Base-by-base conservation (phyloP, 2,329 filamentous ascomycete genomes). In the Curvularia spicifera region DNA sequence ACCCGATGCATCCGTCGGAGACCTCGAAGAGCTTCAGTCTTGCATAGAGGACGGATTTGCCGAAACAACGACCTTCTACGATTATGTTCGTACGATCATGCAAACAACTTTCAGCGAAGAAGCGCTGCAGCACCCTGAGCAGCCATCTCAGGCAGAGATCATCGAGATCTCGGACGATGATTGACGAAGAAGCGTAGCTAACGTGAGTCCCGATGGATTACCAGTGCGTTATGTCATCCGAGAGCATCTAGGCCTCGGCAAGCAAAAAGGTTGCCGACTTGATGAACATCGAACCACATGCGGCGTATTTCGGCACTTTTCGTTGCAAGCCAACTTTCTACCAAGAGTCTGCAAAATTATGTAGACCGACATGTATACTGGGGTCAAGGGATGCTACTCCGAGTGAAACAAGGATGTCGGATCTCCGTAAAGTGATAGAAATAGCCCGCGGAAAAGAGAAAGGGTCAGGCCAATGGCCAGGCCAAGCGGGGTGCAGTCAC, bases 151-250 rank as follows among this genome's bases (percentile, higher is more conserved):
- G 35, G 59, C 62, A 3, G 71, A 75, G 48, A 64, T 70, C 10
- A 69, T 75, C 20, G 64, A 65, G 4, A 73, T 73, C 2, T 73
- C 71, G 1, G 69, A 71, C 40, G 68, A 71, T 29, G 69, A 73
- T 4, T 61, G 69, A 46, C 47, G 33, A 55, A 8, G 10, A 35
- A 26, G 5, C 18, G 22, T 18, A 37, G 22, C 33, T 29, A 15
- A 28, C 3, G n/a, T 12, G 12, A 28, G 22, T 46, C 37, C 35
- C 51, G 15, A 35, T 24, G 53, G 15, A 9, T 39, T 0, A 46
- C 31, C 13, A 33, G 39, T 24, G 28, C 24, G 39, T 18, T 42
- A 9, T 47, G 55, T 40, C 22, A 39, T 31, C 24, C 9, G 8
- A 15, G 18, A 13, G 26, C 37, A 22, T 45, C 55, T 54, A 57